A percentile compares a stretch with the other conserved stretches of the same genome.
These are phyloP conservation scores for Cinnamomum micranthum DNA, from an alignment of 164 flowering plant species.

Conservation along the genomic window DNA sequence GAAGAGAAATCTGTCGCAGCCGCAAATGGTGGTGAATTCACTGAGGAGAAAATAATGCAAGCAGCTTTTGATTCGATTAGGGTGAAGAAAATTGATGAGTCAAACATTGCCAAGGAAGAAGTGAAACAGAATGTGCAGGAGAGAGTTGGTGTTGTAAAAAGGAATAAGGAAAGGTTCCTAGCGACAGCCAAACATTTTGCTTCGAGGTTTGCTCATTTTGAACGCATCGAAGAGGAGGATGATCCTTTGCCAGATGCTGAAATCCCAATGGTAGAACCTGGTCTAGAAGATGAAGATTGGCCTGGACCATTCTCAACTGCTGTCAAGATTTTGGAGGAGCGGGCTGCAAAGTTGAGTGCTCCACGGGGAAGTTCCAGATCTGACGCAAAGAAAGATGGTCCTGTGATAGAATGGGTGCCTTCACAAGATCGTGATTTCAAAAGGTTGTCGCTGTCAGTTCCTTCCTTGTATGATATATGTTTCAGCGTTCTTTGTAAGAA, in stretches of 20 bases:
- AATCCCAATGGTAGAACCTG: slow-evolving; percentile 13
- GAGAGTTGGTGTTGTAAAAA: not conserved
- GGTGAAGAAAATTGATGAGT: not conserved
- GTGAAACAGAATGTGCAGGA: not conserved
- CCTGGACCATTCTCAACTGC: slow-evolving; percentile 98
- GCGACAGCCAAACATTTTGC: slow-evolving; percentile 43
- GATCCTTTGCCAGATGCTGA: slow-evolving; percentile 20
- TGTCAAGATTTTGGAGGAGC: slow-evolving; percentile 62
- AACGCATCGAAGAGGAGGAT: slow-evolving; percentile 27
- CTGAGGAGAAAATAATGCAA: not conserved
- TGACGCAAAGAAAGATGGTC: slow-evolving; percentile 5
- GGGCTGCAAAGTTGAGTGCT: slow-evolving; percentile 26
- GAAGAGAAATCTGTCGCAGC: slow-evolving; percentile 2
- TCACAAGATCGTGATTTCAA: slow-evolving; percentile 11
- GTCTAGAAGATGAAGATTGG: slow-evolving; percentile 60
- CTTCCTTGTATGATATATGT: slow-evolving; percentile 55
- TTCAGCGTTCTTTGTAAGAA: slow-evolving; percentile 45
- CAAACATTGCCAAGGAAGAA: not conserved
- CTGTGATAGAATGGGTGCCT: slow-evolving; percentile 50
- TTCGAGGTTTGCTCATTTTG: slow-evolving; percentile 46
- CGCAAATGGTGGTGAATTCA: slow-evolving; percentile 2
- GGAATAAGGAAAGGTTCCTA: slow-evolving; percentile 25
- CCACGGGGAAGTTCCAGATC: slow-evolving; percentile 8
- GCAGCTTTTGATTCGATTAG: not conserved
- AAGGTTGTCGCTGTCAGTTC: slow-evolving; percentile 19